These are phyloP conservation scores for Trichocladium uniseriatum DNA, from an alignment of 495 filamentous ascomycete species.

Conservation along the genomic window DNA sequence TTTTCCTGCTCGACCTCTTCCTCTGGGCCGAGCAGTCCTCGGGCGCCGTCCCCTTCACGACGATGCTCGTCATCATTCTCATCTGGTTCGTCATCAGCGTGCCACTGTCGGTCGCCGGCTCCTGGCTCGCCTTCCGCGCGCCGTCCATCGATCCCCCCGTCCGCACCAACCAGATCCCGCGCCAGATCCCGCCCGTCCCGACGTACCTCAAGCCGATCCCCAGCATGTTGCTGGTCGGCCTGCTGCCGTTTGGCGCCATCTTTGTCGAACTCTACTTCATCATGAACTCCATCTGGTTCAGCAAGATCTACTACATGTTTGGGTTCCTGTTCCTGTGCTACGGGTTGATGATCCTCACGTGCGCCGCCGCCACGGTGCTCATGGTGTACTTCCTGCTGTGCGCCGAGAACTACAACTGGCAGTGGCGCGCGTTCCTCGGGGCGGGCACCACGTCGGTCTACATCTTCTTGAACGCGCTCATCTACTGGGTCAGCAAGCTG, in stretches of 20 bases:
- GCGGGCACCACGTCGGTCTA: constrained; percentile 82
- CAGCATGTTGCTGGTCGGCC: constrained; percentile 78
- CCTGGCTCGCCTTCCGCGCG: constrained; percentile 78
- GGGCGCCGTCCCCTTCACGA: constrained; percentile 90
- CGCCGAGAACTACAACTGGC: constrained; percentile 97
- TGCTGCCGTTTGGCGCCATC: constrained; percentile 90
- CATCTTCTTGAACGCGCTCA: constrained; percentile 76
- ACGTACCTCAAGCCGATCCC: constrained; percentile 78
- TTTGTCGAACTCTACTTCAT: constrained; percentile 98
- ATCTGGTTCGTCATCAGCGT: constrained; percentile 98
- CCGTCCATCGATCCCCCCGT: constrained; percentile 65
- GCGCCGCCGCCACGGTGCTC: constrained; percentile 81
- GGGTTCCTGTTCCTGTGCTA: constrained; percentile 97
- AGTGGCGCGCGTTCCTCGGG: constrained; percentile 86
- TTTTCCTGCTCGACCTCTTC: constrained; percentile 94
- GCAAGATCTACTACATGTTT: constrained; percentile 99
- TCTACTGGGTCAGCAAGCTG: constrained; percentile 81
- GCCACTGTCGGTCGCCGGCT: constrained; percentile 79
- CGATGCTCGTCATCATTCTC: constrained; percentile 83
- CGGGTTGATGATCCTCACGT: constrained; percentile 93
- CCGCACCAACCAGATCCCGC: constrained; percentile 94
- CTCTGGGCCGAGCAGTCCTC: constrained; percentile 85
- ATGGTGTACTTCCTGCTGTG: constrained; percentile 93
- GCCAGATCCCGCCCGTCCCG: constrained; percentile 78
- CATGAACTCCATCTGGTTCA: constrained; percentile 95